Base-by-base conservation (phyloP, 192 early-diverging fungal genomes). In the Coemansia sp. region DNA sequence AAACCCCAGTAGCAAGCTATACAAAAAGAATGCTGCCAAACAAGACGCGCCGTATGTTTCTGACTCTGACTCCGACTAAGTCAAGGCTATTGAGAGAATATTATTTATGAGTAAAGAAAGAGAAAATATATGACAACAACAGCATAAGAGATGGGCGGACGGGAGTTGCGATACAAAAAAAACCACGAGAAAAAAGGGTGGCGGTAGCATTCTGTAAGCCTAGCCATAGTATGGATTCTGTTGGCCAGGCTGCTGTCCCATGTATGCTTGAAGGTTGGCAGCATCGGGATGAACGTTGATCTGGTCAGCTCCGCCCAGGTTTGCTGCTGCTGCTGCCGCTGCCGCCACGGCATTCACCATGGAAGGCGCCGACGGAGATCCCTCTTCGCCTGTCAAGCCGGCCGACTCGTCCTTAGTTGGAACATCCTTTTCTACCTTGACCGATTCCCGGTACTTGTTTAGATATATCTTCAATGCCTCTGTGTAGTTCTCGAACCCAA, bases 401-500 rank as follows among this genome's bases (percentile, higher is more conserved):
- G 27, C 62, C 2, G 59, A 42, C 15, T 73, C 71, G 8, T 59
- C 55, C 61, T 65, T 70, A 2, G 44, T 19, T 23, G 61, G 50
- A 8, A 46, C 61, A 19, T 82, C 75, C 55, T 78, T 74, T 13
- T 82, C 80, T 18, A 75, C 53, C 61, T 80, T 80, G 17, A 63
- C 64, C 23, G 71, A 71, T 46, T 95, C 92, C 21, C 93, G 80
- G 71, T 96, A 96, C 68, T 93, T 93, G 44, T 79, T 55, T 33
- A 99, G 78, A 66, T 96, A 98, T 23, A 91, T 78, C 73, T 93
- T 94, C 59, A 98, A 77, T 14, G 86, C 86, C 48, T 93, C 93
- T 12, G 83, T 83, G 79, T 99, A 99, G 81, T 91, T 94, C 57
- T 99, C 96, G 76, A 99, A 99, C 6, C 95, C 96, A 58, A 99